Base-by-base conservation (phyloP, 768 basidiomycete genomes). In the Russula vinacea region DNA sequence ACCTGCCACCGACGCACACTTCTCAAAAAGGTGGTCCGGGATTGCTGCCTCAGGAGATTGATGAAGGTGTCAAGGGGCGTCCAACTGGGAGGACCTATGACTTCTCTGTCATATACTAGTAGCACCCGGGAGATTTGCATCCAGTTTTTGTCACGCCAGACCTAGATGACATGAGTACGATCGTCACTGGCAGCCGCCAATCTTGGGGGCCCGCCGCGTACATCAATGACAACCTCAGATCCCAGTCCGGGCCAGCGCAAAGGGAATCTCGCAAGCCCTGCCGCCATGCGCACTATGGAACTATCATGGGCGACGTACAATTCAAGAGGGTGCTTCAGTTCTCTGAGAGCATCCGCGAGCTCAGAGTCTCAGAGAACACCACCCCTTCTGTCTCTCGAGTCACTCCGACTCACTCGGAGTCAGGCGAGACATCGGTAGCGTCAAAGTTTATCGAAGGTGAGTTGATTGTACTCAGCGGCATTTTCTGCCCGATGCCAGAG, bases 231-330 rank as follows among this genome's bases (percentile, higher is more conserved):
- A 16, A 80, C 74, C 67, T 80, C 79, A 29, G 75, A 78, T 4
- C 79, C 78, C 63, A 80, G 72, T 1, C 79, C 78, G 0, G 80
- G 80, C 80, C 81, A 81, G 49, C 75, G 75, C 53, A 79, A 62
- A 0, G 69, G 68, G 16, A 67, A 66, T 39, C 65, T 70, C 5
- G 76, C 77, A 13, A 82, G 73, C 9, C 76, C 75, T 13, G 76
- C 72, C 2, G 73, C 73, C 9, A 76, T 68, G 10, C 74, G 70
- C 56, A 75, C 74, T 73, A 82, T 76, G 3, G 78, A 75, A 7
- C 75, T 75, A 60, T 81, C 80, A 58, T 81, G 81, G 10, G 78
- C 80, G 10, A 81, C 76, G 35, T 78, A 79, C 58, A 80, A 73
- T 42, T 71, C 72, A 24, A 78, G 56, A 54, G 76, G 78, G 68